Conservation (phyloP, 371 early-diverging fungal genomes). For the Actinomortierella ambigua region DNA sequence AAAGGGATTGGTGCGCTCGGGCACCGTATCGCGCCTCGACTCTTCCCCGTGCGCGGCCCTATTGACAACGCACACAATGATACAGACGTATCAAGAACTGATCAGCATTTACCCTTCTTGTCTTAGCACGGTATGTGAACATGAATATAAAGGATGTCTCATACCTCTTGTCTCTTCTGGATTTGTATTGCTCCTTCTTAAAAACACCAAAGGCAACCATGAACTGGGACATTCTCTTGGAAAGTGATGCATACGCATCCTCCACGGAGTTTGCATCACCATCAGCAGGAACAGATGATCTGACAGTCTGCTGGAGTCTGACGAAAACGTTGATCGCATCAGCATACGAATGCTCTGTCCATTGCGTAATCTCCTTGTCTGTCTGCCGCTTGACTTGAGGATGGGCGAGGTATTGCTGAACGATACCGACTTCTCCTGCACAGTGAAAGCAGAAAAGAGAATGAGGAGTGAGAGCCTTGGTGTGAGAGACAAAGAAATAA, state of each 20-base stretch:
- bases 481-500: not conserved
- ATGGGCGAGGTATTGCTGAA: constrained; percentile 4
- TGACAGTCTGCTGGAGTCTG: constrained; percentile 12
- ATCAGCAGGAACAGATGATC: no score
- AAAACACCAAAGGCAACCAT: constrained; percentile 6
- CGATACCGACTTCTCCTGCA: constrained; percentile 7
- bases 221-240: not conserved
- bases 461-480: no score
- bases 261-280: no score
- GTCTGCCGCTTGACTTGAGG: constrained; percentile 6
- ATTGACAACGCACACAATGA: constrained; percentile 1
- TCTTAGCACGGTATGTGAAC: not conserved
- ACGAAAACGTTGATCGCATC: constrained; percentile 12
- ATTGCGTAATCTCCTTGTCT: constrained; percentile 4
- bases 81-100: not conserved
- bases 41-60: not conserved
- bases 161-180: constrained; percentile 11
- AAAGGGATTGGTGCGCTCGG: constrained; percentile 4
- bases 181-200: constrained; percentile 4
- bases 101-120: not conserved
- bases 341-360: constrained; percentile 4
- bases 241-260: no score
- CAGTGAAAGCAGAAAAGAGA: no score
- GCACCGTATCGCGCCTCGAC: not conserved
- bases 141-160: not conserved